Conservation (phyloP, 2,329 filamentous ascomycete genomes). For the Fusarium nodosum region DNA sequence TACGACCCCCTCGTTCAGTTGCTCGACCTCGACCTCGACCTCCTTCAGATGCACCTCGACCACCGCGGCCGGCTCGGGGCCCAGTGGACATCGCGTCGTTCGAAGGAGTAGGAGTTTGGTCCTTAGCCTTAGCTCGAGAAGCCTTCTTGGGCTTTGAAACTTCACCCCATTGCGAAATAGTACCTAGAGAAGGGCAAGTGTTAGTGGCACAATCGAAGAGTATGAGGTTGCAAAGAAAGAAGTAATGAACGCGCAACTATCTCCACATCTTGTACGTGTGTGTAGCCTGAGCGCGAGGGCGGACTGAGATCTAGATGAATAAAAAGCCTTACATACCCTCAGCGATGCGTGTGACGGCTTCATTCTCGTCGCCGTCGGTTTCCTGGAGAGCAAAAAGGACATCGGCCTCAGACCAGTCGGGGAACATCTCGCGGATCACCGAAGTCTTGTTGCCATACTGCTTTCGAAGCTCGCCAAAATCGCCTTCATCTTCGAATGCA, state of each 20-base stretch:
- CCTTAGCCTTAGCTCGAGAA: slow-evolving; percentile 79
- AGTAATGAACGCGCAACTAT: slow-evolving; percentile 20
- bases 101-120: slow-evolving; percentile 67
- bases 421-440: slow-evolving; percentile 92
- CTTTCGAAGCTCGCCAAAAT: slow-evolving; percentile 92
- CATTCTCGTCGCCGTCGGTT: slow-evolving; percentile 81
- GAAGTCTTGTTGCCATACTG: slow-evolving; percentile 84
- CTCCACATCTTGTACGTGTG: slow-evolving; percentile 19
- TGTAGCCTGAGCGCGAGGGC: slow-evolving; percentile 37
- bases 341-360: slow-evolving; percentile 82
- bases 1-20: slow-evolving; percentile 72
- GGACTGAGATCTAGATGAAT: slow-evolving; percentile 25
- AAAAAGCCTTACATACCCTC: slow-evolving; percentile 70
- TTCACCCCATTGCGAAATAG: slow-evolving; percentile 86
- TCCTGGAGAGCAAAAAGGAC: slow-evolving; percentile 94
- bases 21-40: slow-evolving; percentile 73
- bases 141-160: slow-evolving; percentile 86
- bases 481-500: slow-evolving; percentile 83
- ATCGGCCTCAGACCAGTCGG: slow-evolving; percentile 95
- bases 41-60: slow-evolving; percentile 72
- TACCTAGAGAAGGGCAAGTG: slow-evolving; percentile 64
- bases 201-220: slow-evolving; percentile 48
- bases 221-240: slow-evolving; percentile 3
- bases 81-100: slow-evolving; percentile 61
- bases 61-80: slow-evolving; percentile 68